Evolutionary conservation across 2,329 filamentous ascomycete species (phyloP).

Genomic region (Cercospora canescens): DNA sequence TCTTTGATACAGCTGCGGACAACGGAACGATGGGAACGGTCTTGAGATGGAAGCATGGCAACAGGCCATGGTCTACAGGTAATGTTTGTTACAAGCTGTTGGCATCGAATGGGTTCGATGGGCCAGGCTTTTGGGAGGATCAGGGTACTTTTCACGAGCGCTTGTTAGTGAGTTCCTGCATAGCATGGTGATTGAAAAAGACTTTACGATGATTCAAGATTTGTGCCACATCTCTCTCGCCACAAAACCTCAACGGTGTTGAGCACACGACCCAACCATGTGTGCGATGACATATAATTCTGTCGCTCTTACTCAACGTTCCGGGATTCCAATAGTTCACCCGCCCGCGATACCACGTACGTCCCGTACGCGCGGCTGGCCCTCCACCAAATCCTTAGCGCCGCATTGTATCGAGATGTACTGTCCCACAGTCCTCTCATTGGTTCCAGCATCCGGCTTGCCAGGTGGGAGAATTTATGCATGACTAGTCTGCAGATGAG

Average conservation of each 20-base stretch:
- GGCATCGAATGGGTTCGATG: neutral
- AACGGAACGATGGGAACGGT: conserved; percentile 3
- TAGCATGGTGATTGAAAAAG: neutral
- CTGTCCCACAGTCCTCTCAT: neutral
- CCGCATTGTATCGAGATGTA: neutral
- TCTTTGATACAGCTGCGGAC: conserved; percentile 12
- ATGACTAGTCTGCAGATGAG: neutral
- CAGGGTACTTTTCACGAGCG: neutral
- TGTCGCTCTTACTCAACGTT: neutral
- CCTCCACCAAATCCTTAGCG: neutral
- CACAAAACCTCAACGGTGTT: neutral
- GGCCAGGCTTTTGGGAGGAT: conserved; percentile 1
- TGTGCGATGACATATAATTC: neutral
- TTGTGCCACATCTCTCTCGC: too few species aligned
- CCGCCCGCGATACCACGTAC: neutral
- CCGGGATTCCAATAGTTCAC: neutral
- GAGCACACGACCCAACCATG: neutral
- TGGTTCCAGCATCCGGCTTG: neutral
- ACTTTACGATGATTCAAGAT: conserved; percentile 1
- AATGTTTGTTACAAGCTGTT: conserved; percentile 3
- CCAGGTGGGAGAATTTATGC: neutral
- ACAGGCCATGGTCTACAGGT: conserved; percentile 1
- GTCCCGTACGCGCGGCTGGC: neutral
- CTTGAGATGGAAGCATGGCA: neutral
- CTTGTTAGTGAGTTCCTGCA: conserved; percentile 3